Evolutionary conservation across 768 basidiomycete genomes (phyloP).

Genomic region (Suillus cothurnatus): DNA sequence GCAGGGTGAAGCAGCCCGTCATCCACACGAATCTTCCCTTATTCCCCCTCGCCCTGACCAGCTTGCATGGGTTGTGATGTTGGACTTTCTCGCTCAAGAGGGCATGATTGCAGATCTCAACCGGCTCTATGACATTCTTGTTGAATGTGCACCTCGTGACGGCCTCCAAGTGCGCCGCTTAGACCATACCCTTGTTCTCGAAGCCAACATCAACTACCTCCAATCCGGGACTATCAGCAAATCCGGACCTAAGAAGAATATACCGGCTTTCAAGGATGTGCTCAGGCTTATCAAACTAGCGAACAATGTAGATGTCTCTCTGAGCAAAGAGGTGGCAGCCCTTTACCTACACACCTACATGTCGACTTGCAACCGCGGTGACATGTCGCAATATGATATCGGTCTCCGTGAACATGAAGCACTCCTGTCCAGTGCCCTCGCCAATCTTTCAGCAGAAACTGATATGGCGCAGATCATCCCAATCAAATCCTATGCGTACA

Average conservation of each 20-base stretch:
- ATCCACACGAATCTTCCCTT: slow-evolving; percentile 46
- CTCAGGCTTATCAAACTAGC: slow-evolving; percentile 27
- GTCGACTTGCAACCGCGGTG: slow-evolving; percentile 32
- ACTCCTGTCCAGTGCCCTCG: slow-evolving; percentile 43
- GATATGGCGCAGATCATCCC: slow-evolving; percentile 12
- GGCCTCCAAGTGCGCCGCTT: slow-evolving; percentile 35
- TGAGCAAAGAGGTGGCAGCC: slow-evolving; percentile 29
- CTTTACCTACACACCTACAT: slow-evolving; percentile 50
- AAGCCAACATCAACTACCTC: slow-evolving; percentile 42
- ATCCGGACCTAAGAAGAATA: slow-evolving; percentile 10
- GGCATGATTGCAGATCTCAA: slow-evolving; percentile 58
- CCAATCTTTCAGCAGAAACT: slow-evolving; percentile 25
- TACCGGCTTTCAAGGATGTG: slow-evolving; percentile 28
- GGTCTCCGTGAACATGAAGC: slow-evolving; percentile 44
- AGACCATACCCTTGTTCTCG: slow-evolving; percentile 47
- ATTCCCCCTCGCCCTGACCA: slow-evolving; percentile 53
- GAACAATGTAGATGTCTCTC: background rate
- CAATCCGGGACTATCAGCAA: slow-evolving; percentile 18
- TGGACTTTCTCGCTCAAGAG: slow-evolving; percentile 52
- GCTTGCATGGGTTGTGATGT: slow-evolving; percentile 58
- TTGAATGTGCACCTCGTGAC: slow-evolving; percentile 37
- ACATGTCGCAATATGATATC: slow-evolving; percentile 33
- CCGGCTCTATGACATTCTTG: slow-evolving; percentile 47
- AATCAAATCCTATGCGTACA: slow-evolving; percentile 35
- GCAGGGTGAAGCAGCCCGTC: slow-evolving; percentile 36